Evolutionary conservation across 2,329 filamentous ascomycete genomes (phyloP).

Genomic region (Colletotrichum tanaceti): DNA sequence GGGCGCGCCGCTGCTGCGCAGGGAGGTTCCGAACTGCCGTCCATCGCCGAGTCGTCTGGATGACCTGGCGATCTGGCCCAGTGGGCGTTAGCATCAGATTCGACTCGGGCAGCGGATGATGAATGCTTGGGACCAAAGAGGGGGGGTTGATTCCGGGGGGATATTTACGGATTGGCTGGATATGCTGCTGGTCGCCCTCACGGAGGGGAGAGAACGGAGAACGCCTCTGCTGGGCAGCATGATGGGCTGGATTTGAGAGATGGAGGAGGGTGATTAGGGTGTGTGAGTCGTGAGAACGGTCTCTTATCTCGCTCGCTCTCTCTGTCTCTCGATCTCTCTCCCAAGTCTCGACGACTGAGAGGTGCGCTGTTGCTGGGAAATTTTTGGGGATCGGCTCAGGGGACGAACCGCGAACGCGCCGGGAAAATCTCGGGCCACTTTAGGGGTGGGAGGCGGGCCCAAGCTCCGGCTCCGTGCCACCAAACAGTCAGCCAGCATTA

Average conservation of each 20-base stretch:
- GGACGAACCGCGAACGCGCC: conserved; percentile 40
- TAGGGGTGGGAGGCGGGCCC: conserved; percentile 16
- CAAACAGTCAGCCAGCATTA: neutral
- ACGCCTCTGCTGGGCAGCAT: conserved; percentile 61
- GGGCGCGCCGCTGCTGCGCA: conserved; percentile 26
- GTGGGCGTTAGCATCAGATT: conserved; percentile 13
- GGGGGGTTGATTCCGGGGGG: neutral
- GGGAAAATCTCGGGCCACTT: conserved; percentile 51
- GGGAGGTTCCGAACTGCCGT: conserved; percentile 51
- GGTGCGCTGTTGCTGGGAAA: conserved; percentile 40
- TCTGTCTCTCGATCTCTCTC: conserved; percentile 3
- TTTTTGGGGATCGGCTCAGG: conserved; percentile 46
- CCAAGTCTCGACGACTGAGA: conserved; percentile 5
- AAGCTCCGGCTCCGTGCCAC: conserved; percentile 33
- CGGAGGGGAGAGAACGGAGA: conserved; percentile 53
- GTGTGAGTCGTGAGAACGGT: conserved; percentile 34
- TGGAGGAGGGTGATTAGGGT: conserved; percentile 35
- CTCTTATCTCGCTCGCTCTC: neutral
- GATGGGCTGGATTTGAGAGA: conserved; percentile 43
- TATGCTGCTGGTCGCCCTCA: conserved; percentile 45
- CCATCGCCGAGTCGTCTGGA: conserved; percentile 49
- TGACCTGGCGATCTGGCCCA: conserved; percentile 41
- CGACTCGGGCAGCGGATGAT: neutral
- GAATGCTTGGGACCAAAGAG: neutral
- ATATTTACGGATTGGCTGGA: conserved; percentile 47